phyloP scores from a whole-genome alignment of 176 grass and related monocot genomes.

The Thinopyrum elongatum region DNA sequence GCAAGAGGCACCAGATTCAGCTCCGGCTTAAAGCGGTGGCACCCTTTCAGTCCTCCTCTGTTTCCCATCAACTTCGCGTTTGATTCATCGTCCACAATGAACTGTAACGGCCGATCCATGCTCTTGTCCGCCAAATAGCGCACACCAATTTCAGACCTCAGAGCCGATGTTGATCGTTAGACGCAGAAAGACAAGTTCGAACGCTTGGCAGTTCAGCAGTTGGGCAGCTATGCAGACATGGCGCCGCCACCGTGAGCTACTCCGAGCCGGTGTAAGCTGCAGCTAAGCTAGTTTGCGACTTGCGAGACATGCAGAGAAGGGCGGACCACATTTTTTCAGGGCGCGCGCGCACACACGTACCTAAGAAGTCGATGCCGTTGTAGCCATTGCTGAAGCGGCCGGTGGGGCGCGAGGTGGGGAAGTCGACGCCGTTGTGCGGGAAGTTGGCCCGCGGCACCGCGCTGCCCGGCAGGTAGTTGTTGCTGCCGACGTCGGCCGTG shows the following conservation, averaged over 20 bases:
- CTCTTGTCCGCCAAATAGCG: not conserved
- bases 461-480: conserved; percentile 51
- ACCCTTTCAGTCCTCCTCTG: not conserved
- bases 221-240: not conserved
- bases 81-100: too few species aligned
- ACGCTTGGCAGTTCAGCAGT: not conserved
- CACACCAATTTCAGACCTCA: not conserved
- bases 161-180: not conserved
- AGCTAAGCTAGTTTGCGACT: not conserved
- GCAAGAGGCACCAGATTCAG: not conserved
- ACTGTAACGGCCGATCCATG: not conserved
- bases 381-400: conserved; percentile 61
- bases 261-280: not conserved
- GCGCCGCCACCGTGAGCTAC: not conserved
- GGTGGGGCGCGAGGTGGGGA: conserved; percentile 48
- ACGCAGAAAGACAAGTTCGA: not conserved
- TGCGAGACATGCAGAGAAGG: not conserved
- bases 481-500: conserved; percentile 62
- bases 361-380: conserved; percentile 56
- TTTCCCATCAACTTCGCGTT: not conserved
- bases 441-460: conserved; percentile 57
- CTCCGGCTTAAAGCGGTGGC: not conserved
- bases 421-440: conserved; percentile 65
- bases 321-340: not conserved
- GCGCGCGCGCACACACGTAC: conserved; percentile 22